Evolutionary conservation across 768 basidiomycete species (phyloP), one percentile per base, ranked within the genome.

Genomic region (Mycena haematopus): DNA sequence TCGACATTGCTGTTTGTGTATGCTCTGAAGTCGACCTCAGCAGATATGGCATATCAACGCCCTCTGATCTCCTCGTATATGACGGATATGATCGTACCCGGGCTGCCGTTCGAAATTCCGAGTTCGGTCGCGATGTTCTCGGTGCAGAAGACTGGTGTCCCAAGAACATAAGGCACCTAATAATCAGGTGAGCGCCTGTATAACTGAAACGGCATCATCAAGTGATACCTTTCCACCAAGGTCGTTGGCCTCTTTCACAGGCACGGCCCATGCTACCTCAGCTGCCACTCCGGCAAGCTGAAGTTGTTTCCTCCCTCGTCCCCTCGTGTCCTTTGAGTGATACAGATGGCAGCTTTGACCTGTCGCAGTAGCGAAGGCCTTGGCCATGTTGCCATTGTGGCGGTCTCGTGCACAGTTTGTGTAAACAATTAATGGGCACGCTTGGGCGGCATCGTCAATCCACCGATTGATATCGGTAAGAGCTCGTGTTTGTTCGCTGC

Each of bases 91-190:
- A 38, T 4, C 3, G 31, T 63, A 1, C 62, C 62, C 4, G 49
- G 46, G 17, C 56, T 52, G 14, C 62, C 62, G 17, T 63, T 63
- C n/a, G 62, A 63, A 17, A 63, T 51, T 14, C 62, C 62, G 8
- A 63, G 56, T 25, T 63, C 62, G 1, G 62, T 63, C 17, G 58
- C 58, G 19, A 60, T 52, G 40, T 60, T 60, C 19, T 60, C 58
- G 7, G 58, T 60, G 40, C 58, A 60, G 22, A 63, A 63, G 4
- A 63, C 62, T 5, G 62, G 56, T 56, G 58, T 63, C 6, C 62
- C 62, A 2, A 56, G 56, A 13, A 63, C 22, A 25, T 63, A 63
- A 4, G 62, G 62, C 36, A 38, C 36, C 36, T 38, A 38, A 33
- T 6, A 3, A 13, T 13, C 15, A 17, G 36, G 36, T 38, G 29